phyloP scores from a whole-genome alignment of 179 eudicot species.

The Spinacia oleracea region DNA sequence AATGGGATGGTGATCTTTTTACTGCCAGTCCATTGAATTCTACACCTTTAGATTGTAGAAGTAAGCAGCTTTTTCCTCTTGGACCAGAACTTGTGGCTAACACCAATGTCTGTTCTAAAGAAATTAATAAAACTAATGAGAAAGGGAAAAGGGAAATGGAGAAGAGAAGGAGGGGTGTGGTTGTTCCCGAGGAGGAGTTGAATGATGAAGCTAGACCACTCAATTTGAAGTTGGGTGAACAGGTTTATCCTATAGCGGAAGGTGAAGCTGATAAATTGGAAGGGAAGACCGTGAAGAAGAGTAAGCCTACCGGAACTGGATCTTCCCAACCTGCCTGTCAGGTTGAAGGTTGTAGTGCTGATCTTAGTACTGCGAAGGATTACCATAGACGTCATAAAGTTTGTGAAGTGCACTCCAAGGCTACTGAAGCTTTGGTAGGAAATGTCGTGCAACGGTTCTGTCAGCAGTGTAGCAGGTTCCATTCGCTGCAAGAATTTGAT shows the following conservation, averaged over 20 bases:
- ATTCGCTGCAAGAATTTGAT: slow-evolving; percentile 86
- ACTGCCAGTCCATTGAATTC: slow-evolving; percentile 56
- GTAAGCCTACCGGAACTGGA: slow-evolving; percentile 51
- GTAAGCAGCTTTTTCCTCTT: slow-evolving; percentile 50
- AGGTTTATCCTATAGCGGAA: slow-evolving; percentile 48
- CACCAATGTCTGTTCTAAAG: slow-evolving; percentile 38
- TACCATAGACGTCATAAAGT: slow-evolving; percentile 91
- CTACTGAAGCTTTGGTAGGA: slow-evolving; percentile 60
- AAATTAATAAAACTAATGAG: slow-evolving; percentile 31
- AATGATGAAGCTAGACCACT: slow-evolving; percentile 53
- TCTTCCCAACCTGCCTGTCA: slow-evolving; percentile 63
- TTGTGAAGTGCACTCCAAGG: slow-evolving; percentile 82
- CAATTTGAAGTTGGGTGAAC: slow-evolving; percentile 70
- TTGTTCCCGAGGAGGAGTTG: slow-evolving; percentile 45
- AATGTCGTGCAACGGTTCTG: slow-evolving; percentile 75
- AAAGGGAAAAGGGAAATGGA: slow-evolving; percentile 52
- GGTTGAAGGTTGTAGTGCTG: slow-evolving; percentile 74
- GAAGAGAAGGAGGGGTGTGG: slow-evolving; percentile 54
- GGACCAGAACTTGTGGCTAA: slow-evolving; percentile 36
- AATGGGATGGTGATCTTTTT: slow-evolving; percentile 83
- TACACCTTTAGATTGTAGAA: slow-evolving; percentile 43
- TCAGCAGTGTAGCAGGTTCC: slow-evolving; percentile 99
- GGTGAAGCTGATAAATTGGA: slow-evolving; percentile 44
- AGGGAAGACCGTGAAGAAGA: slow-evolving; percentile 59
- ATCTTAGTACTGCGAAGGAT: slow-evolving; percentile 72